Evolutionary conservation across 1,139 yeast genomes (phyloP), one percentile per base, ranked within the genome.

Genomic region (Nakaseomyces nivariensis): DNA sequence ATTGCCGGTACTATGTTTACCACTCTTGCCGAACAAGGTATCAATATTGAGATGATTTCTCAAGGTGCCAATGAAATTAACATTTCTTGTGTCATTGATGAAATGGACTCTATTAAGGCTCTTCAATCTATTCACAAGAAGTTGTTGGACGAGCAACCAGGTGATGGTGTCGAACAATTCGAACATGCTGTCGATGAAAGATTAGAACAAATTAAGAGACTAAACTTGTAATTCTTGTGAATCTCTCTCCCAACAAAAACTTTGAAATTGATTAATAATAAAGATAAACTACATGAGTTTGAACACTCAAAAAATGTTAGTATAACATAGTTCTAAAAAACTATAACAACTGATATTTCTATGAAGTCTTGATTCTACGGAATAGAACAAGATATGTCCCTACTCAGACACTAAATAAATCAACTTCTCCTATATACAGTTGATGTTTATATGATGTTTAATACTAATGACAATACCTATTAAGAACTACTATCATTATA

Each of bases 41-140:
- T 92, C 62, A 92, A 92, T 70, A 89, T 92, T 60, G 98, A 92
- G 68, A 92, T 92, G 98, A 92, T 92, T 64, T 81, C 90, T 51
- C 98, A 92, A 74, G 98, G 98, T 58, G 97, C 98, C 34, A 90
- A 92, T 64, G 98, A 92, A 70, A 92, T 92, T 61, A 92, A 92
- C 67, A 92, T 92, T 50, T 86, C 96, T 38, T 95, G 97, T 54
- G 98, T 92, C 51, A 88, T 92, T 53, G 87, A 85, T 57, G 89
- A 85, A 58, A 72, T 73, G 52, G 95, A 92, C 62, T 82, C 95
- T 10, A 72, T 88, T 46, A 83, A 87, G 65, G 97, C 97, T 1
- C 75, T 92, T 56, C 81, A 82, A 63, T 84, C 92, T 4, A 81
- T 92, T 53, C 98, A 92, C 64, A 85, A 85, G 48, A 81, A 79